Evolutionary conservation across 2,329 filamentous ascomycete genomes (phyloP).

Genomic region (Aspergillus felis): DNA sequence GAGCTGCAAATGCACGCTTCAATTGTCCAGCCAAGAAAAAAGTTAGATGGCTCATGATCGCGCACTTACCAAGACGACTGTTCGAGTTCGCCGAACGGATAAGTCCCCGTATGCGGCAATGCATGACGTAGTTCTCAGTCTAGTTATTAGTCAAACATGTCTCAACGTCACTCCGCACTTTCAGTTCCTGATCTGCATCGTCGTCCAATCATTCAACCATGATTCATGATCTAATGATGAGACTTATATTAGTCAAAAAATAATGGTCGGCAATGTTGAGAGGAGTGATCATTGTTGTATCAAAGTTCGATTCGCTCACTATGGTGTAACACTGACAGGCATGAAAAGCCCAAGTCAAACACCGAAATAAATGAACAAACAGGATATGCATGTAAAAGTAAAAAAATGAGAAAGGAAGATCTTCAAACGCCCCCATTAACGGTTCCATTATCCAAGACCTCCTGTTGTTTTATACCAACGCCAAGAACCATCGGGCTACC

Average conservation of each 20-base stretch:
- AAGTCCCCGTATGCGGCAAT: neutral
- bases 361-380: slow-evolving; percentile 3
- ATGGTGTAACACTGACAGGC: neutral
- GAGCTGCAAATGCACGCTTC: neutral
- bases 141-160: neutral
- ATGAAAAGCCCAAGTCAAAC: neutral
- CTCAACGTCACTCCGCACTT: neutral
- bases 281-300: neutral
- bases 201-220: neutral
- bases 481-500: slow-evolving; percentile 8
- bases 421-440: neutral
- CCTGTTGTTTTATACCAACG: slow-evolving; percentile 16
- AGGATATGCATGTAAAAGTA: neutral
- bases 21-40: neutral
- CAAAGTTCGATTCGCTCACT: neutral
- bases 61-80: neutral
- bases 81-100: neutral
- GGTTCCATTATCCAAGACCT: slow-evolving; percentile 7
- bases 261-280: neutral
- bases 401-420: neutral
- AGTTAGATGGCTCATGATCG: no score
- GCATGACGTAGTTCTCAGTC: neutral
- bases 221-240: neutral
- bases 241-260: neutral
- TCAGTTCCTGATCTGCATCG: neutral